Evolutionary conservation across 2,329 filamentous ascomycete genomes (phyloP), one percentile per base, ranked within the genome.

Genomic region (Golovinomyces cichoracearum): DNA sequence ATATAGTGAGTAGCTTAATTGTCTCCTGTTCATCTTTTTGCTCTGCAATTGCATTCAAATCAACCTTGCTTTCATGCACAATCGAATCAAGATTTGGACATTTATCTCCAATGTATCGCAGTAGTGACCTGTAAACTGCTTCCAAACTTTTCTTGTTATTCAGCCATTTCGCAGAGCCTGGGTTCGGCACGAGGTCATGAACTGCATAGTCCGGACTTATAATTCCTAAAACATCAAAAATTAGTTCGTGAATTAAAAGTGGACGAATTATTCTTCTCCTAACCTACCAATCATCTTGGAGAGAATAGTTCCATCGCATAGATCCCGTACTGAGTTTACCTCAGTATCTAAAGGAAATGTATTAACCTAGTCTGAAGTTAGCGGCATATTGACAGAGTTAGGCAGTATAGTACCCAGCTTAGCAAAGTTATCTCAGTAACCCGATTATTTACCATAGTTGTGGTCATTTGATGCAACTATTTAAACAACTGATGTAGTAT

Each of bases 41-140:
- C 54, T 73, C 70, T 52, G 69, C 71, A 49, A 77, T 67, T 47
- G 68, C 66, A 61, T 73, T 72, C 55, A 75, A 72, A 55, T 76
- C 54, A 21, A 59, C 67, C 49, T 70, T 66, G 38, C 65, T 65
- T 54, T 67, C 68, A 47, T 71, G 66, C 51, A 51, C 49, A 22
- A 74, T 63, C 31, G 67, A 68, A 50, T 67, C 66, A 48, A 75
- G 64, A 37, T 69, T 68, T 2, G 66, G 63, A 53, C 70, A 68
- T 48, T 71, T 62, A 45, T 68, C 65, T 47, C 70, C 68, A 49
- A 75, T 70, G 57, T 74, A 76, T 41, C 68, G 67, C 49, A 69
- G 66, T 12, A 75, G 61, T 27, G 68, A 69, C 53, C 70, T 71
- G 55, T 72, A 68, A 33, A 75, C 66, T 46, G 66, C 63, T 56